Evolutionary conservation across 495 filamentous ascomycete species (phyloP).

Genomic region (Penicillium chermesinum): DNA sequence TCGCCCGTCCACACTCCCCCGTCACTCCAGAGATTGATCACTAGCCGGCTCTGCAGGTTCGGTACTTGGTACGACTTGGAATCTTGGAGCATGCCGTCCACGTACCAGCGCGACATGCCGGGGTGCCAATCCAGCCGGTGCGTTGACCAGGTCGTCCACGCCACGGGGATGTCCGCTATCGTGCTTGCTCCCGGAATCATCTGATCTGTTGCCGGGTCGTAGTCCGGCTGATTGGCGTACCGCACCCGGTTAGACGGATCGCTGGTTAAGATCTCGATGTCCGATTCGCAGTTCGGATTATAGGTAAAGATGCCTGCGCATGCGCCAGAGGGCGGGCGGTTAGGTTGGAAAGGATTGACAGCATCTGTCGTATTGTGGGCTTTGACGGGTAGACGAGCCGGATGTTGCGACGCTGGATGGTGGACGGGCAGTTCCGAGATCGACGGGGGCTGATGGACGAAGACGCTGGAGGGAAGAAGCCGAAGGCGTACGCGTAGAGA

Average conservation of each 20-base stretch:
- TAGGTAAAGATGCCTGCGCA: constrained; percentile 72
- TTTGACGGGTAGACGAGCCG: no score
- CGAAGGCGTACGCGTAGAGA: constrained; percentile 57
- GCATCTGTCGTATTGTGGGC: neutral
- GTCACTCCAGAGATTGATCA: constrained; percentile 74
- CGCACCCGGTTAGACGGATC: constrained; percentile 52
- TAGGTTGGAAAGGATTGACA: neutral
- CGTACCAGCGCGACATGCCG: constrained; percentile 58
- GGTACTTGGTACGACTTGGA: constrained; percentile 61
- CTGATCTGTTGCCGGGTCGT: constrained; percentile 28
- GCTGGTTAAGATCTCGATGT: constrained; percentile 68
- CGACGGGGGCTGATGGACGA: constrained; percentile 9
- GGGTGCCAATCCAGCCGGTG: constrained; percentile 71
- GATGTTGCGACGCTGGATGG: constrained; percentile 4
- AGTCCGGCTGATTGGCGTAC: constrained; percentile 72
- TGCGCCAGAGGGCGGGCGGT: constrained; percentile 38
- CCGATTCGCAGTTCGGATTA: constrained; percentile 59
- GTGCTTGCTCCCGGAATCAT: constrained; percentile 35
- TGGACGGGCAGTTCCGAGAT: constrained; percentile 1
- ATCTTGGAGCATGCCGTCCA: constrained; percentile 52
- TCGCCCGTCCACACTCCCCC: constrained; percentile 70
- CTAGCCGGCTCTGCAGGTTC: constrained; percentile 51
- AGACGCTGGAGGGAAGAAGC: constrained; percentile 20
- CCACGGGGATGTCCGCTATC: constrained; percentile 26
- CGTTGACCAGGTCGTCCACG: constrained; percentile 64